Conservation (phyloP, 805 yeast genomes). For the Candida maltosa region DNA sequence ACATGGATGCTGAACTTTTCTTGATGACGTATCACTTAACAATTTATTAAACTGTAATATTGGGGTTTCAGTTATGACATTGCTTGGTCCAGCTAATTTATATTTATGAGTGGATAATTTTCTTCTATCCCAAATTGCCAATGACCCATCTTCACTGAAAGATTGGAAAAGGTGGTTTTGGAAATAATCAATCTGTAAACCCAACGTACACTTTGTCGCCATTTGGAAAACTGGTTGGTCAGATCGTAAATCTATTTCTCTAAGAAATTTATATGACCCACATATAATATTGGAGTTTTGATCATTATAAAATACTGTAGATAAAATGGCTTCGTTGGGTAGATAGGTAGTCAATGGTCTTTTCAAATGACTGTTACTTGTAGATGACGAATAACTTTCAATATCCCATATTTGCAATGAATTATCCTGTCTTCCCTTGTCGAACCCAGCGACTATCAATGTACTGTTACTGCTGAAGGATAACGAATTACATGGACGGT, state of each 20-base stretch:
- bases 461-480: constrained; percentile 60
- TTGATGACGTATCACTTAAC: constrained; percentile 52
- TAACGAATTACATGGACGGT: constrained; percentile 71
- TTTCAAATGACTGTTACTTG: constrained; percentile 48
- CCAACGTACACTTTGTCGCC: constrained; percentile 70
- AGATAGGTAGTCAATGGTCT: constrained; percentile 55
- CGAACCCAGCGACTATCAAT: constrained; percentile 73
- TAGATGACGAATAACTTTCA: constrained; percentile 49
- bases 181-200: constrained; percentile 67
- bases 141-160: constrained; percentile 77
- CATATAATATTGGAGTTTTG: constrained; percentile 54
- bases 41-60: constrained; percentile 58
- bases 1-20: constrained; percentile 61
- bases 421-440: constrained; percentile 71
- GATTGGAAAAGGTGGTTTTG: constrained; percentile 68
- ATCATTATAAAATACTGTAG: constrained; percentile 64
- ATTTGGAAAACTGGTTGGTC: constrained; percentile 67
- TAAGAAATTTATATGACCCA: constrained; percentile 71
- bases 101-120: constrained; percentile 37
- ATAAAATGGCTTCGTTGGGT: constrained; percentile 71
- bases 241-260: constrained; percentile 73
- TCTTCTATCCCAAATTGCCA: constrained; percentile 80
- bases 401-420: constrained; percentile 81
- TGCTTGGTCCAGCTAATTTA: constrained; percentile 10
- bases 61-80: constrained; percentile 48